A percentile compares a stretch with the other conserved stretches of the same genome.
phyloP scores from a whole-genome alignment of 345 rosid genomes.

The Hibiscus tridactylites region DNA sequence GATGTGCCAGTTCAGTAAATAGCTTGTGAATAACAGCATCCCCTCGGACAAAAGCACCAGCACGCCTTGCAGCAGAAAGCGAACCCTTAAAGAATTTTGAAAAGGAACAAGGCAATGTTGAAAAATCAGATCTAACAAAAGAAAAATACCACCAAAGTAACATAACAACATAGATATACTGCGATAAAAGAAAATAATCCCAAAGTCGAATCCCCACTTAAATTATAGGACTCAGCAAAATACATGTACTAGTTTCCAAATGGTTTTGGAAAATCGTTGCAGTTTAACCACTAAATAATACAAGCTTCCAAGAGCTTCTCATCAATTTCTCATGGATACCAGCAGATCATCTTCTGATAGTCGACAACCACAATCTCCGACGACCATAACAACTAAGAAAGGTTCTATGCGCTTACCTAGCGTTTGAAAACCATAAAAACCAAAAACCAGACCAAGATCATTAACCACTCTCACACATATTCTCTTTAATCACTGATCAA shows the following conservation, averaged over 20 bases:
- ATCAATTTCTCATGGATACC: not conserved
- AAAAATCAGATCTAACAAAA: not conserved
- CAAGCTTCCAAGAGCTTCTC: not conserved
- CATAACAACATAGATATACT: not conserved
- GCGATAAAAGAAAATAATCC: too few relatives aligned
- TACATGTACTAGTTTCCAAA: not conserved
- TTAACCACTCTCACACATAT: not conserved
- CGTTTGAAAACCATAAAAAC: not conserved
- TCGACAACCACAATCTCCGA: not conserved
- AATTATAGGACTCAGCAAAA: not conserved
- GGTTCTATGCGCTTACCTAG: not conserved
- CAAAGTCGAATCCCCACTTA: too few relatives aligned
- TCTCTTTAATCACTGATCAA: not conserved
- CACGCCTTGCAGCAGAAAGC: conserved; percentile 71
- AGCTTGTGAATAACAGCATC: conserved; percentile 91
- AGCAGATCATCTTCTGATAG: not conserved
- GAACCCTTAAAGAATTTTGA: conserved; percentile 42
- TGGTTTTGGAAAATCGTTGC: not conserved
- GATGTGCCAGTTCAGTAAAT: conserved; percentile 74
- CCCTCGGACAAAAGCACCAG: conserved; percentile 80
- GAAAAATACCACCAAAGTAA: not conserved
- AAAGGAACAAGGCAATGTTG: not conserved
- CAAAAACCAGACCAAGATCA: not conserved
- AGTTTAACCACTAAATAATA: not conserved
- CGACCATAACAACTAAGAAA: not conserved